Evolutionary conservation across 148 eudicot species (phyloP).

Genomic region (Rhododendron griersonianum): DNA sequence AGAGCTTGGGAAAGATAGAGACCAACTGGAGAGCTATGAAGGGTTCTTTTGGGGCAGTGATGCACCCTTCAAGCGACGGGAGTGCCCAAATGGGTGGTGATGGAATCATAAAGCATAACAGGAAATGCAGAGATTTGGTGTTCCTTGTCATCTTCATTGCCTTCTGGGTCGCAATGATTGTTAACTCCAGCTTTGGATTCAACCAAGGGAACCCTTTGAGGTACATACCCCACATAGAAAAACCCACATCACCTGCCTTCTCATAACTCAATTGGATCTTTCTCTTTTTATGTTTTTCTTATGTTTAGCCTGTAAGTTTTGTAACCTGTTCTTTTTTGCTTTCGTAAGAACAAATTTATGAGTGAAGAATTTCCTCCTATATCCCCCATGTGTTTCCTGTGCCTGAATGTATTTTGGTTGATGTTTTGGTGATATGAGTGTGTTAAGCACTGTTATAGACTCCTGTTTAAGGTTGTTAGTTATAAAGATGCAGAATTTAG

Average conservation of each 20-base stretch:
- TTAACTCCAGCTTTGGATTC: slow-evolving; percentile 92
- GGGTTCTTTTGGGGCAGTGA: slow-evolving; percentile 65
- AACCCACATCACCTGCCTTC: neutral
- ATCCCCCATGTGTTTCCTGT: neutral
- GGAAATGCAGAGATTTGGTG: slow-evolving; percentile 87
- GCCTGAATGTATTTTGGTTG: neutral
- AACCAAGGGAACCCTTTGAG: slow-evolving; percentile 90
- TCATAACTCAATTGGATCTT: slow-evolving; percentile 15
- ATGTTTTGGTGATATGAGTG: neutral
- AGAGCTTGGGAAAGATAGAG: neutral
- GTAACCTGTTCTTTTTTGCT: neutral
- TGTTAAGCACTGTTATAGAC: neutral
- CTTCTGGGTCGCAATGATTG: slow-evolving; percentile 98
- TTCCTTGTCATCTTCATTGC: slow-evolving; percentile 79
- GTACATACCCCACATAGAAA: slow-evolving; percentile 22
- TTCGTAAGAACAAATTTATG: neutral
- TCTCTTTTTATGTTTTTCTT: neutral
- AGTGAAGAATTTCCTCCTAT: neutral
- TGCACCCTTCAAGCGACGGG: slow-evolving; percentile 68
- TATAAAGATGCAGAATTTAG: neutral
- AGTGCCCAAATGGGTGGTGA: slow-evolving; percentile 36
- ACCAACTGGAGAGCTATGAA: slow-evolving; percentile 33
- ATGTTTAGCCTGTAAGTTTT: neutral
- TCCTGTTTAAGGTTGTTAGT: neutral
- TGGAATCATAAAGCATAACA: slow-evolving; percentile 66